Evolutionary conservation across 1,284 basidiomycete species (phyloP).

Genomic region (Cystobasidiaceae sp.): DNA sequence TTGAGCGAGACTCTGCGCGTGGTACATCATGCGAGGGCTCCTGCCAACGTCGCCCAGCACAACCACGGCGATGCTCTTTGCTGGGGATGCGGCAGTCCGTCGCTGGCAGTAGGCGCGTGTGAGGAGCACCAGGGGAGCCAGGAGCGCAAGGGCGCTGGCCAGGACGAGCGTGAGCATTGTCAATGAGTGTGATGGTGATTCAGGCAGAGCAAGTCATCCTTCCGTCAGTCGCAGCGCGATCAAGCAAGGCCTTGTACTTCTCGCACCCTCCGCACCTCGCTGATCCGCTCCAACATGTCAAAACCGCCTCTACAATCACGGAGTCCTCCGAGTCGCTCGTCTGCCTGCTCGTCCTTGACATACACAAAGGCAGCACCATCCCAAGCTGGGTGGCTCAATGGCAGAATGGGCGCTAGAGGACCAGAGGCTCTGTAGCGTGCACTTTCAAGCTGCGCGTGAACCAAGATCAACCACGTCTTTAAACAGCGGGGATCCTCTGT

Average conservation of each 20-base stretch:
- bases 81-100: background rate
- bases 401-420: conserved; percentile 23
- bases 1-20: conserved; percentile 83
- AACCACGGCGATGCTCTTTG: conserved; percentile 65
- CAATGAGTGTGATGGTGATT: no score
- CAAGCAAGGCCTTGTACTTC: no score
- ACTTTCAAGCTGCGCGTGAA: conserved; percentile 13
- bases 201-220: no score
- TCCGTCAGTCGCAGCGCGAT: no score
- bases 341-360: background rate
- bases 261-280: background rate
- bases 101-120: background rate
- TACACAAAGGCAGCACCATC: no score
- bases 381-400: no score
- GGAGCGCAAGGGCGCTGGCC: background rate
- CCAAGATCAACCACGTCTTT: conserved; percentile 6
- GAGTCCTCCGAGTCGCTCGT: conserved; percentile 26
- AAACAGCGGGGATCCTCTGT: background rate
- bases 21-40: conserved; percentile 98
- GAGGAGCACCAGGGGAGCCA: background rate
- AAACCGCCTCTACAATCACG: conserved; percentile 13
- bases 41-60: conserved; percentile 95
- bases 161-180: background rate
- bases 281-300: conserved; percentile 15
- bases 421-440: conserved; percentile 21